Evolutionary conservation across 345 rosid genomes (phyloP).

Genomic region (Heritiera littoralis): DNA sequence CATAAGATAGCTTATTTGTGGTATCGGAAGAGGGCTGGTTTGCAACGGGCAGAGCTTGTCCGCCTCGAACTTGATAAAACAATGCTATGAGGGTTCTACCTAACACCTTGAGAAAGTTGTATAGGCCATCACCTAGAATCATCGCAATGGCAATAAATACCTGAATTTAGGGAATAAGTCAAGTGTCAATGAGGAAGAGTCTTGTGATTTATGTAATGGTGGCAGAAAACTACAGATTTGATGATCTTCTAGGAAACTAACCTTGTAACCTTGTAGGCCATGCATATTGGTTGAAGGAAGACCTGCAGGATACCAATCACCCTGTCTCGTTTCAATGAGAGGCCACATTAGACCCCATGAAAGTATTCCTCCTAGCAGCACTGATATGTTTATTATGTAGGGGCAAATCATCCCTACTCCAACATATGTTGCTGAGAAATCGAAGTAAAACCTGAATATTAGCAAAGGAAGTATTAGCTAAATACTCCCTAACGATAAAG

Average conservation of each 20-base stretch:
- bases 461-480: not conserved
- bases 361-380: slow-evolving; percentile 67
- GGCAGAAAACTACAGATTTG: not conserved
- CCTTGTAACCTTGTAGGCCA: slow-evolving; percentile 83
- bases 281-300: slow-evolving; percentile 43
- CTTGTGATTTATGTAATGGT: not conserved
- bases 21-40: slow-evolving; percentile 33
- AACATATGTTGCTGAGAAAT: slow-evolving; percentile 80
- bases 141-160: slow-evolving; percentile 74
- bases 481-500: not conserved
- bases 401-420: slow-evolving; percentile 96
- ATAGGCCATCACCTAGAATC: slow-evolving; percentile 80
- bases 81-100: slow-evolving; percentile 51
- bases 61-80: slow-evolving; percentile 40
- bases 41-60: slow-evolving; percentile 40
- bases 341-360: slow-evolving; percentile 95
- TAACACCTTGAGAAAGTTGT: slow-evolving; percentile 70
- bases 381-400: slow-evolving; percentile 64
- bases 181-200: not conserved
- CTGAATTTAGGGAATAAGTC: slow-evolving; percentile 33
- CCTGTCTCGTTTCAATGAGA: slow-evolving; percentile 57
- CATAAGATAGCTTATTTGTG: slow-evolving; percentile 41
- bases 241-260: not conserved
- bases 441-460: slow-evolving; percentile 72
- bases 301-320: slow-evolving; percentile 57